Conservation (phyloP, 225 moss, liverwort and hornwort genomes). For the Bryum argenteum region DNA sequence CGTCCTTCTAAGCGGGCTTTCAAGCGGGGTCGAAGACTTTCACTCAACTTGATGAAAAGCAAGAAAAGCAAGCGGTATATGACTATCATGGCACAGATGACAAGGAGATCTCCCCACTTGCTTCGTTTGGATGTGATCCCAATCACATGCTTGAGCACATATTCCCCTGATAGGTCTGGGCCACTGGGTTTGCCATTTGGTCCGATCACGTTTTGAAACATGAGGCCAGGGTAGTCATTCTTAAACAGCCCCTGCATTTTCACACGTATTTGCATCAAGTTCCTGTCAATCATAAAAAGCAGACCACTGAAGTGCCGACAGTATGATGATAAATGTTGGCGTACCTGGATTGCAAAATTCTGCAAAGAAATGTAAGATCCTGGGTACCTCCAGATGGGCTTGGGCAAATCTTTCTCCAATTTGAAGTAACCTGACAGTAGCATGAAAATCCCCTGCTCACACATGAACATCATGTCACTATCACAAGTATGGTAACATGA, state of each 20-base stretch:
- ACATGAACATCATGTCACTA: neutral
- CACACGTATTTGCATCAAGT: neutral
- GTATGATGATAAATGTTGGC: neutral
- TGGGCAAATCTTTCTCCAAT: slow-evolving; percentile 40
- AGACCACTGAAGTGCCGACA: neutral
- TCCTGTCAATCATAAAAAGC: too few relatives aligned
- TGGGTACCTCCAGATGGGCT: slow-evolving; percentile 46
- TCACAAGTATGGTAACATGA: neutral
- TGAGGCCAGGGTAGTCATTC: slow-evolving; percentile 72
- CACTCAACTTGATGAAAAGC: slow-evolving; percentile 61
- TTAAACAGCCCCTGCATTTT: slow-evolving; percentile 72
- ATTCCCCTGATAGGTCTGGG: slow-evolving; percentile 46
- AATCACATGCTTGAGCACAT: slow-evolving; percentile 43
- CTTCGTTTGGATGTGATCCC: slow-evolving; percentile 45
- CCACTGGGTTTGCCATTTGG: slow-evolving; percentile 45
- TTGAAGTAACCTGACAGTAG: slow-evolving; percentile 46
- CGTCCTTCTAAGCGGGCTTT: slow-evolving; percentile 4
- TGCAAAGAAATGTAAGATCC: slow-evolving; percentile 43
- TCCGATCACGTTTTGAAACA: slow-evolving; percentile 51
- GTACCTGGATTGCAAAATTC: slow-evolving; percentile 42
- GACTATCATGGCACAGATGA: slow-evolving; percentile 53
- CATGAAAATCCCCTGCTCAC: slow-evolving; percentile 44
- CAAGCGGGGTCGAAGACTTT: slow-evolving; percentile 40
- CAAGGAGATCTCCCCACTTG: slow-evolving; percentile 64
- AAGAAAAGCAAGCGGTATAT: slow-evolving; percentile 66